phyloP scores from a whole-genome alignment of 140 eudicot genomes.

The Ambrosia hybrid region DNA sequence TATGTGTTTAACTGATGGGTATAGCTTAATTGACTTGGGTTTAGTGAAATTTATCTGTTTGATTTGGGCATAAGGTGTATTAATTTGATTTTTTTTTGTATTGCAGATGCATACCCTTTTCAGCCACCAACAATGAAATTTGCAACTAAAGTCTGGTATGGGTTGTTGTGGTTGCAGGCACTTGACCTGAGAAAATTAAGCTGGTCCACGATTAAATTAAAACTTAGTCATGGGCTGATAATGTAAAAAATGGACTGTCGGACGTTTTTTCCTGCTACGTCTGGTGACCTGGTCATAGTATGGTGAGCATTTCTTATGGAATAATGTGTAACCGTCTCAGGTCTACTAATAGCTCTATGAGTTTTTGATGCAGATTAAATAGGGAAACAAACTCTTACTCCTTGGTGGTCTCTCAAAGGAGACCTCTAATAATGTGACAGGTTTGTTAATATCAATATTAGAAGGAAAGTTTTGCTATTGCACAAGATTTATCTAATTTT shows the following conservation, averaged over 20 bases:
- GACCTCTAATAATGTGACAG: conserved; percentile 52
- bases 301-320: conserved; percentile 49
- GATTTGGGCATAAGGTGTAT: no score
- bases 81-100: no score
- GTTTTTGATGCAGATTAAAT: conserved; percentile 55
- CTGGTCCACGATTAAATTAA: conserved; percentile 69
- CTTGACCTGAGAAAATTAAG: conserved; percentile 67
- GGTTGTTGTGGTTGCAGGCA: conserved; percentile 44
- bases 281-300: conserved; percentile 56
- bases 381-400: conserved; percentile 60
- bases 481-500: not conserved
- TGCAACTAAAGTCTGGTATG: not conserved
- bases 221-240: conserved; percentile 33
- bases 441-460: conserved; percentile 36
- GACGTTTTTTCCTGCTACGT: conserved; percentile 57
- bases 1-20: no score
- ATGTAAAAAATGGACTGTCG: conserved; percentile 18
- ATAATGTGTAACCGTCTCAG: conserved; percentile 10
- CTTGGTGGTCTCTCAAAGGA: conserved; percentile 75
- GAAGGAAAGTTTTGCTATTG: not conserved
- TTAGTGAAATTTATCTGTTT: no score
- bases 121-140: no score
- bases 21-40: no score
- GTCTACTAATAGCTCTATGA: conserved; percentile 1
- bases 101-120: no score